These are phyloP conservation scores for Lecanicillium sp. DNA, from an alignment of 2,329 filamentous ascomycete genomes.

Conservation along the genomic window DNA sequence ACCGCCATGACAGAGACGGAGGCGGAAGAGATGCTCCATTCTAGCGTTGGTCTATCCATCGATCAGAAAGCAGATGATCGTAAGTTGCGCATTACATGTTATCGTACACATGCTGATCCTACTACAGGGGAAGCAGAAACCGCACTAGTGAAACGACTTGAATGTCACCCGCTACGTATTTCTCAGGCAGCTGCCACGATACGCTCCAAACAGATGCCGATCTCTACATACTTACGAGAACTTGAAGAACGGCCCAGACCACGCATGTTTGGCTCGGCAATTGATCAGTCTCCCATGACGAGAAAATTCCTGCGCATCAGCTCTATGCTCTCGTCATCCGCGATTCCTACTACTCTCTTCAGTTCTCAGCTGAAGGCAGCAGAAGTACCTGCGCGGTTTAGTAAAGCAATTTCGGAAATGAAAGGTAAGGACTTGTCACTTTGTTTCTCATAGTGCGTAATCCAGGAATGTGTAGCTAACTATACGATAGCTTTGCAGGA, in stretches of 20 bases:
- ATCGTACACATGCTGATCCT: not conserved
- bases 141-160: conserved; percentile 11
- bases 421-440: conserved; percentile 8
- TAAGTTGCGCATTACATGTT: conserved; percentile 1
- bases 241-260: conserved; percentile 9
- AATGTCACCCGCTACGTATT: conserved; percentile 15
- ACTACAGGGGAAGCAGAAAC: conserved; percentile 12
- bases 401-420: conserved; percentile 10
- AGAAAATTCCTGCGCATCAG: conserved; percentile 16
- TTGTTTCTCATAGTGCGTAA: too few relatives aligned
- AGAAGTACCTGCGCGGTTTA: conserved; percentile 11
- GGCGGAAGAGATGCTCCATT: conserved; percentile 12
- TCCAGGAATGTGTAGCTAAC: too few relatives aligned
- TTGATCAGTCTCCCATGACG: conserved; percentile 17
- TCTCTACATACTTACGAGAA: conserved; percentile 12
- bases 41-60: not conserved
- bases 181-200: conserved; percentile 15
- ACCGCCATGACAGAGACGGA: conserved; percentile 14
- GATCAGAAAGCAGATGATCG: conserved; percentile 6
- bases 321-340: conserved; percentile 16
- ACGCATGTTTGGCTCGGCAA: conserved; percentile 12
- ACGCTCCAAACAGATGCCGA: conserved; percentile 11
- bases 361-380: conserved; percentile 5
- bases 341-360: conserved; percentile 16
- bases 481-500: conserved; percentile 16